Evolutionary conservation across 352 stramenopile species (phyloP), one percentile per base, ranked within the genome.

Genomic region (Phytophthora uliginosa): DNA sequence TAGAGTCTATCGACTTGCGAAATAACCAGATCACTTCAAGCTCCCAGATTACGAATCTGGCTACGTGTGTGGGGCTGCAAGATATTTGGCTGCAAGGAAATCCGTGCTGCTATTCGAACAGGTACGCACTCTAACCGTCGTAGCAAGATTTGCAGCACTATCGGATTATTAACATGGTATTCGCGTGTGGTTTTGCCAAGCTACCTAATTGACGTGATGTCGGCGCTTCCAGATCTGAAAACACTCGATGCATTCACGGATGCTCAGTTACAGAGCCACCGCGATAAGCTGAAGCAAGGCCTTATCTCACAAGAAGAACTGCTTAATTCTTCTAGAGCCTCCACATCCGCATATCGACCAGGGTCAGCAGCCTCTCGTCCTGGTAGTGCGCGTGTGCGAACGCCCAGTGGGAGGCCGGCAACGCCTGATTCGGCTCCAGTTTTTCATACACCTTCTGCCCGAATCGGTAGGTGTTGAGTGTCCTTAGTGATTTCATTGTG

Each of bases 71-170:
- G 4, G 7, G 62, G 20, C 54, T 95, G 0, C 76, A 86, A 59
- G 88, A 95, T 66, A 71, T 95, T 31, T 95, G 88, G 88, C 36
- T 94, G 12, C 52, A 86, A 12, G 84, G 86, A 38, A 95, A 95
- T 56, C 84, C 84, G 10, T 93, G 79, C 73, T 92, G 83, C 45
- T 73, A 74, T 12, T 92, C 85, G 4, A 66, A 38, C 63, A 90
- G 82, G 71, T 89, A 63, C 18, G 53, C 13, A 17, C 36, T 51
- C 47, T 28, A 45, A 45, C 38, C 38, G 38, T 45, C 18, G 13
- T 45, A n/a, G 38, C 38, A 17, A 45, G 4, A 13, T 18, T 15
- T 22, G 36, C 10, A 48, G 34, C 18, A 20, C 18, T 52, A 36
- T 42, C n/a, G 5, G 22, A 3, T 7, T n/a, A 45, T 40, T 54